Conservation (phyloP, 179 eudicot genomes). For the Beta lomatogona region DNA sequence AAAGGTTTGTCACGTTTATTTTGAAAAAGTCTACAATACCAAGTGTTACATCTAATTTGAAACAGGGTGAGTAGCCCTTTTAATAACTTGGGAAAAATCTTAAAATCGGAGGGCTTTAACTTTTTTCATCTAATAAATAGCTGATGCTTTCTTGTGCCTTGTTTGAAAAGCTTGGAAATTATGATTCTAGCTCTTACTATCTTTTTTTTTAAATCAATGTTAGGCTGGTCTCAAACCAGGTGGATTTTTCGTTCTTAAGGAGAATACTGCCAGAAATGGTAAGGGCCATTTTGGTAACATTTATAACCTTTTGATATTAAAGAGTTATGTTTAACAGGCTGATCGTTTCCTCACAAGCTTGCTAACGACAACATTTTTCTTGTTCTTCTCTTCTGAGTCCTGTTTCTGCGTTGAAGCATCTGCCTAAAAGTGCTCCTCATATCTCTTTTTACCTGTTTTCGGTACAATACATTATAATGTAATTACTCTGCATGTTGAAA, state of each 20-base stretch:
- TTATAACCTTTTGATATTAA: background rate
- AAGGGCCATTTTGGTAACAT: slow-evolving; percentile 5
- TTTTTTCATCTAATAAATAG: background rate
- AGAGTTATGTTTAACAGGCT: background rate
- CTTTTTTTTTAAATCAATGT: background rate
- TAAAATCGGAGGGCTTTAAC: background rate
- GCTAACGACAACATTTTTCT: background rate
- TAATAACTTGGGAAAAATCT: background rate
- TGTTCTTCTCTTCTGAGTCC: background rate
- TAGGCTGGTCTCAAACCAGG: slow-evolving; percentile 93
- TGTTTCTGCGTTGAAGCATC: background rate
- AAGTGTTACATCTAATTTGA: too few relatives aligned
- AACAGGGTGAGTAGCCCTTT: background rate
- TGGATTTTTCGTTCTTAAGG: slow-evolving; percentile 84
- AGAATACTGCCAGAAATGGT: slow-evolving; percentile 82
- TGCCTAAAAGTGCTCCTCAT: background rate
- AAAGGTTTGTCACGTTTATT: too few relatives aligned
- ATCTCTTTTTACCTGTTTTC: background rate
- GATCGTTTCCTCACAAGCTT: background rate
- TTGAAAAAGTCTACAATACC: too few relatives aligned
- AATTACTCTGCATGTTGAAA: background rate
- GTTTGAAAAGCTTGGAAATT: background rate
- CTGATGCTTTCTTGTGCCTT: background rate
- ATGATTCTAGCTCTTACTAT: background rate
- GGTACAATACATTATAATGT: background rate